Percentiles rank a stretch among this genome's conserved stretches.
These are phyloP conservation scores for Diaporthe ilicicola DNA, from an alignment of 2,329 filamentous ascomycete species.

Conservation along the genomic window DNA sequence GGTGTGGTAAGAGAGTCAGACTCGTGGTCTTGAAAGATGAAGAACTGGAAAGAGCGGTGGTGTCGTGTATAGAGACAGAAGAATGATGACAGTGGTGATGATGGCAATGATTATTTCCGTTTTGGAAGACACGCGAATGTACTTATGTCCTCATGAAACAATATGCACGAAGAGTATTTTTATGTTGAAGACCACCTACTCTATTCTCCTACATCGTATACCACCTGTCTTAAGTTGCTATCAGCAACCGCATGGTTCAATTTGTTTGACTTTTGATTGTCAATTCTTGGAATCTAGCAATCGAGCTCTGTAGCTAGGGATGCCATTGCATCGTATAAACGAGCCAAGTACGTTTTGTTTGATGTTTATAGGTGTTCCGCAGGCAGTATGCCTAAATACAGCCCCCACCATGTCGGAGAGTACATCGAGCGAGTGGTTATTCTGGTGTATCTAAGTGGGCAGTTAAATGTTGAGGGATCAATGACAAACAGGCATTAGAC, in stretches of 20 bases:
- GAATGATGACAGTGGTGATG: neutral
- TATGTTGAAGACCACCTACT: too few relatives aligned
- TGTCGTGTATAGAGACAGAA: neutral
- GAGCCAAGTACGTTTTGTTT: conserved; percentile 15
- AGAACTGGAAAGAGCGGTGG: neutral
- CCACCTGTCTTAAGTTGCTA: neutral
- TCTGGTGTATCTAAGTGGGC: neutral
- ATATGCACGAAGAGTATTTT: neutral
- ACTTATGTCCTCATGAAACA: neutral
- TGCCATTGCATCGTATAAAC: conserved; percentile 20
- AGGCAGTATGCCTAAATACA: neutral
- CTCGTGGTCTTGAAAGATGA: neutral
- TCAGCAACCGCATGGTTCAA: neutral
- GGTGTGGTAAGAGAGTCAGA: too few relatives aligned
- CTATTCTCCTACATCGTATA: neutral
- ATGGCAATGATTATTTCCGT: neutral
- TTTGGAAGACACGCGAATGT: neutral
- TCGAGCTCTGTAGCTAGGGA: neutral
- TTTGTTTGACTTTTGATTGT: neutral
- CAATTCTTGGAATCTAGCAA: neutral
- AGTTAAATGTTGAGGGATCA: neutral
- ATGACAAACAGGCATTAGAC: neutral
- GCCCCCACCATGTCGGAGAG: neutral
- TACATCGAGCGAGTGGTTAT: neutral
- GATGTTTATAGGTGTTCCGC: conserved; percentile 15